Evolutionary conservation across 2,329 filamentous ascomycete species (phyloP).

Genomic region (Ambrosiella cleistominuta): DNA sequence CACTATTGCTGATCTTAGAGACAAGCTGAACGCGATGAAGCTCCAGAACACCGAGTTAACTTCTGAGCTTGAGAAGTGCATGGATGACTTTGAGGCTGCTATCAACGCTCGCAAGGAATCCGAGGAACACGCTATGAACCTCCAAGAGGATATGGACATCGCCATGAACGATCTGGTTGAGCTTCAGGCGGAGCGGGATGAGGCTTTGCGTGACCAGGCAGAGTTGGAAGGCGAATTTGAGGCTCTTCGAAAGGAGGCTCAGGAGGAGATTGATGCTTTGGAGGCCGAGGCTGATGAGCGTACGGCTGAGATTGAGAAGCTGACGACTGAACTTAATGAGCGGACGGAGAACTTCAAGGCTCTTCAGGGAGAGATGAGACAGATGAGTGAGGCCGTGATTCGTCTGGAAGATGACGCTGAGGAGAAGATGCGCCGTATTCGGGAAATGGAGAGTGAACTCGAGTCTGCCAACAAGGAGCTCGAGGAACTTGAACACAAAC

Average conservation of each 20-base stretch:
- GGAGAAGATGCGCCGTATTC: slow-evolving; percentile 58
- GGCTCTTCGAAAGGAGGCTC: slow-evolving; percentile 41
- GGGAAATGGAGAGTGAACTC: slow-evolving; percentile 68
- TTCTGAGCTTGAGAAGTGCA: slow-evolving; percentile 60
- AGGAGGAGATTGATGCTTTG: slow-evolving; percentile 47
- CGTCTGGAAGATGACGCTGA: slow-evolving; percentile 80
- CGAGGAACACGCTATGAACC: slow-evolving; percentile 38
- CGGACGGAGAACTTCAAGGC: slow-evolving; percentile 75
- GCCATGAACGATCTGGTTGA: slow-evolving; percentile 64
- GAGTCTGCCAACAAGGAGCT: slow-evolving; percentile 73
- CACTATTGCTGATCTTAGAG: slow-evolving; percentile 64
- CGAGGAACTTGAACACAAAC: slow-evolving; percentile 65
- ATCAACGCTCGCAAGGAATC: slow-evolving; percentile 44
- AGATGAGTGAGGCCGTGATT: slow-evolving; percentile 71
- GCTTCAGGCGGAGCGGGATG: slow-evolving; percentile 70
- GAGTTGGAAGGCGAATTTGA: slow-evolving; percentile 45
- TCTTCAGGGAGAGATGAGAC: slow-evolving; percentile 86
- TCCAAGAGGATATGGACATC: slow-evolving; percentile 68
- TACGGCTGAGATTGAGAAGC: slow-evolving; percentile 48
- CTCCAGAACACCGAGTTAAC: slow-evolving; percentile 81
- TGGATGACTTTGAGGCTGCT: slow-evolving; percentile 61
- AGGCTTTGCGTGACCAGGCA: slow-evolving; percentile 51
- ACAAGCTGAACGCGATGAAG: slow-evolving; percentile 71
- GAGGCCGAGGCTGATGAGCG: slow-evolving; percentile 58
- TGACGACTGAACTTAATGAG: slow-evolving; percentile 56